phyloP scores from a whole-genome alignment of 208 protist genomes.

The Porcisia hertigi region DNA sequence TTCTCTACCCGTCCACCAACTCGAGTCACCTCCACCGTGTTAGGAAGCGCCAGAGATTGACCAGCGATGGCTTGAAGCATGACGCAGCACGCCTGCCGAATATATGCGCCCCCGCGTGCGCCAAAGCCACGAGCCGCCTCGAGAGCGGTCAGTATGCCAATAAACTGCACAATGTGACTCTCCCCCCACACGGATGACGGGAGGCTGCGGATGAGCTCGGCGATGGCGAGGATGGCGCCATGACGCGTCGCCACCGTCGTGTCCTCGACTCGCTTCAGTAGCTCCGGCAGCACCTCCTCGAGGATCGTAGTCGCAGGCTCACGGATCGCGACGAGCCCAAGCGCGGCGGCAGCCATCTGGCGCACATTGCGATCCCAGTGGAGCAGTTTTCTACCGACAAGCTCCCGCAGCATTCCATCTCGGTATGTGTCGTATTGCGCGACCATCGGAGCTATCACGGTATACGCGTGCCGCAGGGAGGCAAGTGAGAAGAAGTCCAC shows the following conservation, averaged over 20 bases:
- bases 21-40: constrained; percentile 54
- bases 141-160: constrained; percentile 32
- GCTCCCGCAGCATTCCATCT: constrained; percentile 82
- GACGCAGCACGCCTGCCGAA: constrained; percentile 90
- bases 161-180: constrained; percentile 20
- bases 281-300: constrained; percentile 21
- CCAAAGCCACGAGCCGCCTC: constrained; percentile 94
- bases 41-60: constrained; percentile 62
- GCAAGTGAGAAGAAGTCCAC: constrained; percentile 98
- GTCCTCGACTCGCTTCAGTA: constrained; percentile 65
- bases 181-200: constrained; percentile 44
- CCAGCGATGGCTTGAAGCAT: constrained; percentile 82
- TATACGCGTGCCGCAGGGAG: constrained; percentile 90
- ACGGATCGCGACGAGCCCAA: constrained; percentile 62
- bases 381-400: constrained; percentile 81
- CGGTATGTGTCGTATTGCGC: constrained; percentile 84
- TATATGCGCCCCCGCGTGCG: constrained; percentile 92
- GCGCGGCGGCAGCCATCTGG: constrained; percentile 73
- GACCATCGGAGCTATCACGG: constrained; percentile 70
- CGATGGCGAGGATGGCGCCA: constrained; percentile 88
- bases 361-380: constrained; percentile 93
- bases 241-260: constrained; percentile 86
- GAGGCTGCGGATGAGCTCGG: constrained; percentile 82
- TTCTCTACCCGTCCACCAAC: constrained; percentile 52
- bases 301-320: constrained; percentile 28